A percentile compares a stretch with the other conserved stretches of the same genome.
phyloP scores from a whole-genome alignment of 176 grass and related monocot genomes.

The Oryza coarctata region DNA sequence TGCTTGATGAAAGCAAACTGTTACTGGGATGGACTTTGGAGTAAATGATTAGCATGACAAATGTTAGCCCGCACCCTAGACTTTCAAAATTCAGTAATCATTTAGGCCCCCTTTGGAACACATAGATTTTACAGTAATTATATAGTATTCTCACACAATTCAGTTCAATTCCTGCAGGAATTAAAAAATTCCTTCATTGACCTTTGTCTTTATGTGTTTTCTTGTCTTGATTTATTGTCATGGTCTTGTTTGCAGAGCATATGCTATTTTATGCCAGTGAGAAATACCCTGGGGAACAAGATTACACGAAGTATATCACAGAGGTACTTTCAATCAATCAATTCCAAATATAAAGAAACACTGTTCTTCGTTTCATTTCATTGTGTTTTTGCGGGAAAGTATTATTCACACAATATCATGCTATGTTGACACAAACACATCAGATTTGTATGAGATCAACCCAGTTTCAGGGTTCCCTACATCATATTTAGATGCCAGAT shows the following conservation, averaged over 20 bases:
- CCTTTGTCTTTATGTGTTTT: background rate
- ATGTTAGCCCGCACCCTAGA: background rate
- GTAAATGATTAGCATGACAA: background rate
- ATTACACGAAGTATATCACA: slow-evolving; percentile 83
- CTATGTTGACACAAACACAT: background rate
- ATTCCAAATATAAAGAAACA: background rate
- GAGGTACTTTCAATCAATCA: slow-evolving; percentile 65
- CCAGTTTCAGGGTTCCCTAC: background rate
- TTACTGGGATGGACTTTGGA: background rate
- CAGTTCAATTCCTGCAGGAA: too few species aligned
- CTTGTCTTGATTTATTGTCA: slow-evolving; percentile 16
- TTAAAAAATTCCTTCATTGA: too few species aligned
- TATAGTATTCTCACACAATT: too few species aligned
- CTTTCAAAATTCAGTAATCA: background rate
- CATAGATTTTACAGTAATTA: background rate
- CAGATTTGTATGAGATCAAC: background rate
- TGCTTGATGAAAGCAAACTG: background rate
- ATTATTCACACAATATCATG: background rate
- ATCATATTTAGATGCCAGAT: background rate
- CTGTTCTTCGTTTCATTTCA: background rate
- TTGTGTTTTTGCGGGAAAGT: background rate
- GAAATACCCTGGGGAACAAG: slow-evolving; percentile 91
- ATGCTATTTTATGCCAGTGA: slow-evolving; percentile 99
- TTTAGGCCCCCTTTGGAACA: background rate
- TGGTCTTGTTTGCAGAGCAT: slow-evolving; percentile 70